These are phyloP conservation scores for Phylloporus scabripes DNA, from an alignment of 768 basidiomycete species.

Conservation along the genomic window DNA sequence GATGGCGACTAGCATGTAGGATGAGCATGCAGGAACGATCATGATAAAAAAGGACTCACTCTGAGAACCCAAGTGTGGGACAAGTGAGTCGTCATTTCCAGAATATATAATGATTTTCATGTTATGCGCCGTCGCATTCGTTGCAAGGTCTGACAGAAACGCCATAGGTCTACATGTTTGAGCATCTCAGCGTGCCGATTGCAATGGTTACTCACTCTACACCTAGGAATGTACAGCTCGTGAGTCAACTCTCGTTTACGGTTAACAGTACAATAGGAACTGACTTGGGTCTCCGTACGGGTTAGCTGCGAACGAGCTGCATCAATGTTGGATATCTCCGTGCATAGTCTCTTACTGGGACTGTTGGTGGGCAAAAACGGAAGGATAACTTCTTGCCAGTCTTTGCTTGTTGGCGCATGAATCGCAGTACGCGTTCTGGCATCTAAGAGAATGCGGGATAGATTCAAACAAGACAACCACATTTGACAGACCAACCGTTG, in stretches of 20 bases:
- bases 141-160: slow-evolving; percentile 60
- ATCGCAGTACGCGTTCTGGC: slow-evolving; percentile 48
- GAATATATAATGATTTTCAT: slow-evolving; percentile 53
- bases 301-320: slow-evolving; percentile 5
- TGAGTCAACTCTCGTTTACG: not conserved
- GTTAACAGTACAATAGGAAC: slow-evolving; percentile 2
- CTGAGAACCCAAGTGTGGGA: slow-evolving; percentile 59
- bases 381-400: slow-evolving; percentile 32
- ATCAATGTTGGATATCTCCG: not conserved
- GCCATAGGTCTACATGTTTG: slow-evolving; percentile 46
- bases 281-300: slow-evolving; percentile 29
- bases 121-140: slow-evolving; percentile 47
- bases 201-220: slow-evolving; percentile 26
- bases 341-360: slow-evolving; percentile 10
- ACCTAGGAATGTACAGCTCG: slow-evolving; percentile 17
- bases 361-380: slow-evolving; percentile 13
- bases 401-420: slow-evolving; percentile 62
- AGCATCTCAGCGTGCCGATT: not conserved
- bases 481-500: slow-evolving; percentile 41
- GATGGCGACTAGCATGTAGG: slow-evolving; percentile 41
- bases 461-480: slow-evolving; percentile 48
- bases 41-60: slow-evolving; percentile 31
- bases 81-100: slow-evolving; percentile 63
- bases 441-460: slow-evolving; percentile 32
- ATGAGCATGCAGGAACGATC: slow-evolving; percentile 1